Evolutionary conservation across 805 yeast genomes (phyloP), one percentile per base, ranked within the genome.

Genomic region (Komagataella pastoris): DNA sequence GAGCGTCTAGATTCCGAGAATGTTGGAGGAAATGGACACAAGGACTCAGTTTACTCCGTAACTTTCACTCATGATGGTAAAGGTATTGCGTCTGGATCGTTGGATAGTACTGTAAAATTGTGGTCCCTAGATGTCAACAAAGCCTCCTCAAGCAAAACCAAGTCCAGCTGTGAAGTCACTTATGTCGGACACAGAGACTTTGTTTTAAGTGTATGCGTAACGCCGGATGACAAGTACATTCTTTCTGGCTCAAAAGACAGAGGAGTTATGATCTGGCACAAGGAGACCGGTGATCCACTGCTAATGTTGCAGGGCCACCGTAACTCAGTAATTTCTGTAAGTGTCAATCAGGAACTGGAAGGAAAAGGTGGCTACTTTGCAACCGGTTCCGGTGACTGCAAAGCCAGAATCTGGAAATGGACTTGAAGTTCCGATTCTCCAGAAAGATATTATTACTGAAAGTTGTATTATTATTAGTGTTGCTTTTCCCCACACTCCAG

Each of bases 251-350:
- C 97, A 36, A 91, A 91, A 68, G 99, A 91, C 72, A 83, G 97
- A 61, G 97, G 97, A 51, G 97, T 91, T 52, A 85, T 90, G 56
- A 85, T 91, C 73, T 91, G 99, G 99, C 97, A 91, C 65, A 90
- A 90, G 59, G 73, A 75, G 48, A 80, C 90, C 12, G 97, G 97
- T 56, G 90, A 88, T 67, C 95, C 96, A 51, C 80, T 88, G 67
- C 76, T 91, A 63, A 88, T 90, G 96, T 76, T 93, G 60, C 97
- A 89, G 72, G 98, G 98, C 43, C 98, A 91, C 68, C 82, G 93
- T 65, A 91, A 91, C 72, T 86, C 96, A 7, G 98, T 93, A 49
- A 91, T 91, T 59, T 83, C 91, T 52, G 98, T 91, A 45, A 88
- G 96, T 49, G 96, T 93, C 19, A 82, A 93, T 21, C 88, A 89